Percentiles rank a stretch among this genome's conserved stretches.
These are phyloP conservation scores for Ashbya aceris DNA, from an alignment of 1,139 yeast genomes.

Conservation along the genomic window DNA sequence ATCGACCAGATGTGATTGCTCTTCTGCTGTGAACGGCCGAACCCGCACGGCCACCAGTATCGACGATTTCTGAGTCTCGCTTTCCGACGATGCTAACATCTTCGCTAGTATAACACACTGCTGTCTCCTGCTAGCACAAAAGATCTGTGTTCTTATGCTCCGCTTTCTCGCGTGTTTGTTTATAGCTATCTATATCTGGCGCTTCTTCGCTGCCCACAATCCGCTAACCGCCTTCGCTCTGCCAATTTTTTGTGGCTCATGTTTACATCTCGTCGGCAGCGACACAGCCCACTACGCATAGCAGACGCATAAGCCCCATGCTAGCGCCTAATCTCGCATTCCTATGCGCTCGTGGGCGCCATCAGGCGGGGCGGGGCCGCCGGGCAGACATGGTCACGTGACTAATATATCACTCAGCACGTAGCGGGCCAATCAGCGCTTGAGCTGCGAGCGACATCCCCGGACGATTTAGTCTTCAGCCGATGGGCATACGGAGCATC, in stretches of 20 bases:
- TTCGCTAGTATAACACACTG: not conserved
- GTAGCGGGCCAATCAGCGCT: too few relatives aligned
- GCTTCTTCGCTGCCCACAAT: not conserved
- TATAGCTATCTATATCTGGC: not conserved
- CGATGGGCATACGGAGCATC: too few relatives aligned
- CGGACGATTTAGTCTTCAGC: too few relatives aligned
- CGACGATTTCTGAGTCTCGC: slow-evolving; percentile 47
- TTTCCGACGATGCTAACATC: not conserved
- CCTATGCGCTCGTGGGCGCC: too few relatives aligned
- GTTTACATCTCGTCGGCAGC: slow-evolving; percentile 1
- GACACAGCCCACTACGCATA: not conserved
- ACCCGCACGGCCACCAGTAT: slow-evolving; percentile 75
- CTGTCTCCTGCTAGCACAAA: too few relatives aligned
- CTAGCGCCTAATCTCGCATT: too few relatives aligned
- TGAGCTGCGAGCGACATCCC: too few relatives aligned
- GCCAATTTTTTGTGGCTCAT: slow-evolving; percentile 1
- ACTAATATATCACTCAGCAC: too few relatives aligned
- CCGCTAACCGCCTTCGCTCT: not conserved
- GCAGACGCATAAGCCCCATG: too few relatives aligned
- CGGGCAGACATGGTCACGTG: too few relatives aligned
- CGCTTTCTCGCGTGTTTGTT: not conserved
- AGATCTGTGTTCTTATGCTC: not conserved
- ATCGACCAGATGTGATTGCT: slow-evolving; percentile 38
- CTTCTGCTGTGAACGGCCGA: slow-evolving; percentile 67
- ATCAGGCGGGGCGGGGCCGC: too few relatives aligned